Evolutionary conservation across 2,329 filamentous ascomycete genomes (phyloP), one percentile per base, ranked within the genome.

Genomic region (Arthrinium puccinioides): DNA sequence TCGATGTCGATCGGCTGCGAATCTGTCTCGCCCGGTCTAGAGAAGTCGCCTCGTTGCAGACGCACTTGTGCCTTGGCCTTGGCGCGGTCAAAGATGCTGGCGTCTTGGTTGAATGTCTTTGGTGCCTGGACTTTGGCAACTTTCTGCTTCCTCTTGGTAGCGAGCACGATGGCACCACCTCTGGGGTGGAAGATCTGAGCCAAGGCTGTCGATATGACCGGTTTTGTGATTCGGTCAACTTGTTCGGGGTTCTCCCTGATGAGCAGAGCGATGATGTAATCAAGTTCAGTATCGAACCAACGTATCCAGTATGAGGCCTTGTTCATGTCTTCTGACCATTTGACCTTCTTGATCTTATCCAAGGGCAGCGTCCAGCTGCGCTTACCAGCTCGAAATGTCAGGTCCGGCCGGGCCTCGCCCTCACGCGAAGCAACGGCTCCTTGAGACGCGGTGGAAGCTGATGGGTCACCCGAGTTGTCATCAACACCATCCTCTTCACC

Each of bases 181-280:
- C 21, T n/a, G 14, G 21, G 31, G 10, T 36, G 33, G 2, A 36
- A 16, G 5, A 36, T 36, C 21, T 21, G 14, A 9, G 10, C 23
- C 15, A 33, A 13, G 19, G 31, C 31, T 11, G 25, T 27, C 18
- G 28, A 31, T 18, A 31, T 6, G 6, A 10, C 10, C 10, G 5
- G 11, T 10, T 16, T 13, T 16, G 28, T 31, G 28, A 31, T 31
- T 10, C 25, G 25, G 15, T 31, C 28, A 10, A 11, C 11, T 10
- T 37, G 21, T 6, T 30, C 28, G 28, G 26, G 35, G 20, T 37
- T 37, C n/a, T n/a, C n/a, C 9, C 27, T 19, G 9, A 37, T 23
- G 15, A 37, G 21, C 20, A 37, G 14, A 9, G 35, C 35, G 20
- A 37, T 37, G 14, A 37, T 19, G 9, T 21, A 24, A 21, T 37